These are phyloP conservation scores for Citeromyces nyonsensis DNA, from an alignment of 805 yeast genomes.

Conservation along the genomic window DNA sequence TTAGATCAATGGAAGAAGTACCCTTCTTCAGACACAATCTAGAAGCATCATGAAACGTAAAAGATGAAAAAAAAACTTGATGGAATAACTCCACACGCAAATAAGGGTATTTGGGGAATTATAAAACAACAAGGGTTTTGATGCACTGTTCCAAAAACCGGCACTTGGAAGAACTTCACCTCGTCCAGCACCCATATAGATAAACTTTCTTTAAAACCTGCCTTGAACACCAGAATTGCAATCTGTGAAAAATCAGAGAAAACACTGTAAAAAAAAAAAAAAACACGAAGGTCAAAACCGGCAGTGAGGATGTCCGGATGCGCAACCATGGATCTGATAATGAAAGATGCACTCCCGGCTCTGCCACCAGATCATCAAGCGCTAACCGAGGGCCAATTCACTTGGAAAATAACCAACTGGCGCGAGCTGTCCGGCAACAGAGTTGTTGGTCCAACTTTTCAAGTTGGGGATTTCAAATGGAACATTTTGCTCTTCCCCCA, in stretches of 20 bases:
- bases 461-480: slow-evolving; percentile 52
- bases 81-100: too few species aligned
- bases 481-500: slow-evolving; percentile 48
- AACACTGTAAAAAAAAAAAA: neutral
- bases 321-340: slow-evolving; percentile 3
- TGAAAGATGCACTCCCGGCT: slow-evolving; percentile 7
- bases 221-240: too few species aligned
- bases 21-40: too few species aligned
- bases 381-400: slow-evolving; percentile 13
- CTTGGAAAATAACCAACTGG: slow-evolving; percentile 22
- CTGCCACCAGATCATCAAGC: slow-evolving; percentile 16
- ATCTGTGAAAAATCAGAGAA: neutral
- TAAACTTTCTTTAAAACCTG: too few species aligned
- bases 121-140: too few species aligned
- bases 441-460: slow-evolving; percentile 24
- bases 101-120: too few species aligned
- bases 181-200: too few species aligned
- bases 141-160: too few species aligned
- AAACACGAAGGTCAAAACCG: slow-evolving; percentile 3
- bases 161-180: too few species aligned
- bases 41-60: too few species aligned
- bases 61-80: too few species aligned
- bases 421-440: slow-evolving; percentile 14
- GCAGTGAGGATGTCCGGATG: slow-evolving; percentile 3
- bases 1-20: too few species aligned